Conservation (phyloP, 345 rosid genomes). For the Triadica sebifera region DNA sequence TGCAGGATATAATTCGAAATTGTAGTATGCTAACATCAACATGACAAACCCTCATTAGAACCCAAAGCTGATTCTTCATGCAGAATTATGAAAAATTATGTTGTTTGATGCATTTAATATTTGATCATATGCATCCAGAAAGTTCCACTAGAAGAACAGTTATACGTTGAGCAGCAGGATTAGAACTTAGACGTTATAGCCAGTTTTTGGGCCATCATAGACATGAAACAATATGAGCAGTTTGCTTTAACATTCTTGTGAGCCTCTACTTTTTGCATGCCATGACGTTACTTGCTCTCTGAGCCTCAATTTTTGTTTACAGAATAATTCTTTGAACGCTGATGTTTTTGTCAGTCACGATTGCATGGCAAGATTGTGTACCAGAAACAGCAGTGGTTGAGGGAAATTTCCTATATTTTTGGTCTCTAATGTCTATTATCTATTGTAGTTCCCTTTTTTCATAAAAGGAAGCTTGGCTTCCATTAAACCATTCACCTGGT, state of each 20-base stretch:
- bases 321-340: background rate
- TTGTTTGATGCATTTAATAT: background rate
- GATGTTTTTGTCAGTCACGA: background rate
- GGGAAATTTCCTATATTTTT: background rate
- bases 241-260: background rate
- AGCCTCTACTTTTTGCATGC: background rate
- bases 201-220: background rate
- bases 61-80: background rate
- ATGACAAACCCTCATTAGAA: background rate
- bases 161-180: background rate
- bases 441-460: background rate
- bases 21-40: background rate
- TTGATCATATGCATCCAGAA: constrained; percentile 2
- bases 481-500: background rate
- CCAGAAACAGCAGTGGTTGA: background rate
- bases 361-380: background rate
- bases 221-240: background rate
- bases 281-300: background rate
- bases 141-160: background rate
- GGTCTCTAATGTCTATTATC: background rate
- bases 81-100: background rate
- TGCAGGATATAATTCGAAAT: background rate
- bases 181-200: background rate
- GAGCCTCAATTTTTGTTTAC: background rate
- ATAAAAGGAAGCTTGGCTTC: background rate